A percentile compares a stretch with the other conserved stretches of the same genome.
Conservation (phyloP, 2,329 filamentous ascomycete species). For the Colletotrichum tofieldiae region DNA sequence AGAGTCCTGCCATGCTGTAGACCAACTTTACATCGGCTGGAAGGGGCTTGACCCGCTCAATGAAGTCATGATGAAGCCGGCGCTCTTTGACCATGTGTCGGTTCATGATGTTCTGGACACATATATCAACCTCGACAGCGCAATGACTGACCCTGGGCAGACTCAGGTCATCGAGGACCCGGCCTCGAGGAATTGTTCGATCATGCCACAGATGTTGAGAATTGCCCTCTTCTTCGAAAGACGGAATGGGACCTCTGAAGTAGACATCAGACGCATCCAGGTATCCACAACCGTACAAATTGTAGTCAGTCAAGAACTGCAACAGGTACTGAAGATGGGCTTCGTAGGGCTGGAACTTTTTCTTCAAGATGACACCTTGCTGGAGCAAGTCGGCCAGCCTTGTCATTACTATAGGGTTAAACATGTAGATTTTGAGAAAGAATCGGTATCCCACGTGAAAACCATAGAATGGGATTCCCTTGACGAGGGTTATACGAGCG, state of each 20-base stretch:
- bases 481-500: constrained; percentile 91
- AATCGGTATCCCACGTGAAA: constrained; percentile 93
- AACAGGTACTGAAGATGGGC: constrained; percentile 92
- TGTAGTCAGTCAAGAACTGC: constrained; percentile 99
- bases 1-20: constrained; percentile 93
- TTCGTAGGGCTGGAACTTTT: constrained; percentile 91
- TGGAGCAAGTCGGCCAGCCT: constrained; percentile 88
- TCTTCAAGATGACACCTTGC: constrained; percentile 89
- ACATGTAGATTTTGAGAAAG: constrained; percentile 95
- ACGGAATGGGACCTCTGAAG: constrained; percentile 84
- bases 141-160: constrained; percentile 90
- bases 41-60: constrained; percentile 78
- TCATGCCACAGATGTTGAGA: constrained; percentile 85
- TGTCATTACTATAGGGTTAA: constrained; percentile 90
- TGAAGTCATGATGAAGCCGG: constrained; percentile 89
- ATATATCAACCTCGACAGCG: constrained; percentile 90
- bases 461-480: constrained; percentile 95
- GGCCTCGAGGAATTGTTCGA: constrained; percentile 73
- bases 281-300: constrained; percentile 93
- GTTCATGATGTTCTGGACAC: constrained; percentile 90
- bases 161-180: constrained; percentile 73
- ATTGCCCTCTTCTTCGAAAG: constrained; percentile 73
- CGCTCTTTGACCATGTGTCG: constrained; percentile 81
- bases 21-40: constrained; percentile 84
- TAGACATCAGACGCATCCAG: constrained; percentile 79